Evolutionary conservation across 202 grass and related monocot genomes (phyloP), one percentile per base, ranked within the genome.

Genomic region (Carex arenaria): DNA sequence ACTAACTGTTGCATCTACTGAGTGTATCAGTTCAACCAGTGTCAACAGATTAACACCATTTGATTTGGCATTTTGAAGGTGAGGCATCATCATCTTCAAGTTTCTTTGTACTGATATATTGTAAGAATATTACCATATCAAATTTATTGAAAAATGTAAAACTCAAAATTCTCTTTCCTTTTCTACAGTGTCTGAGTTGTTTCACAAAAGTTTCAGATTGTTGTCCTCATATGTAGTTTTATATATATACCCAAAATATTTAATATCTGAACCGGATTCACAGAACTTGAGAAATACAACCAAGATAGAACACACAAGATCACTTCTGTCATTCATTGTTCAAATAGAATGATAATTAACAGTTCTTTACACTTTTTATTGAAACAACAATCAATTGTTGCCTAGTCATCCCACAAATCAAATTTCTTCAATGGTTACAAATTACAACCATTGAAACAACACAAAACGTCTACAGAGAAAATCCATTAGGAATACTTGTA

Each of bases 381-480:
- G 14, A 59, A 78, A 59, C 26, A 78, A 34, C 1, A 59, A 57
- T 59, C 28, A 78, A 10, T 57, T 60, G 36, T 56, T 76, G 8
- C 28, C 26, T 20, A 53, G 73, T 78, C 73, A 78, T 78, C 73
- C 73, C 73, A 56, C 73, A 38, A 59, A 78, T 59, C 73, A 78
- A 77, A 59, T 59, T 36, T 19, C 28, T 12, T 57, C 51, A 59
- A 59, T 13, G 54, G 73, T 18, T 76, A 55, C 26, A 55, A 75
- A 0, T 4, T 38, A 59, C 53, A 53, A 13, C 53, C 26, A 26
- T 34, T 4, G 2, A 59, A 59, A 59, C 15, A 78, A 78, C 73
- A 78, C 73, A 36, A 78, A 59, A 59, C 2, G n/a, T 36, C 7
- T 19, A 78, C 31, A 59, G 15, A 38, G 14, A 47, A 20, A 78